Percentiles rank a stretch among this genome's conserved stretches.
Evolutionary conservation across 257 asterid species (phyloP).

Genomic region (Ballota nigra): DNA sequence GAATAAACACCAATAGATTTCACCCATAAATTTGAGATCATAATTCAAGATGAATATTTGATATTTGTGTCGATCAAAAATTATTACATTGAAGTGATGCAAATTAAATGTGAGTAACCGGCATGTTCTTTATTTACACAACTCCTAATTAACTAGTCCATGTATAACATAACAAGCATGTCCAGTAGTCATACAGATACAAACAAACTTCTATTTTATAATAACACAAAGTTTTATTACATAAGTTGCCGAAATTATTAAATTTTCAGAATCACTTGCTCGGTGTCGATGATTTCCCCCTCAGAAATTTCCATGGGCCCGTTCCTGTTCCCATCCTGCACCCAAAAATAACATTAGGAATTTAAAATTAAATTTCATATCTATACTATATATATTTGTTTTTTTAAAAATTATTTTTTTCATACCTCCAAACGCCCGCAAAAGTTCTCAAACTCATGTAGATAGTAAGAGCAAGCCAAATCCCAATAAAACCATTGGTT

Average conservation of each 20-base stretch:
- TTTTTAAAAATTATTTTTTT: too few relatives aligned
- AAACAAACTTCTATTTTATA: background rate
- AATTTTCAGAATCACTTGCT: background rate
- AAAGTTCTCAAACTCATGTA: constrained; percentile 76
- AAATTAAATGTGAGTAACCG: background rate
- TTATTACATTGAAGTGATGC: too few relatives aligned
- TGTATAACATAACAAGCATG: background rate
- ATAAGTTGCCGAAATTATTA: background rate
- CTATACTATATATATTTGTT: background rate
- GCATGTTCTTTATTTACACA: too few relatives aligned
- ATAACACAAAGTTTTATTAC: background rate
- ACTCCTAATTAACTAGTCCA: background rate
- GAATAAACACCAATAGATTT: too few relatives aligned
- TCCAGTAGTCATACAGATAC: too few relatives aligned
- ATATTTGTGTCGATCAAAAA: too few relatives aligned
- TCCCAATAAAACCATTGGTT: constrained; percentile 71
- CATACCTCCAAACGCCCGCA: constrained; percentile 90
- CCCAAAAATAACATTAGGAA: background rate
- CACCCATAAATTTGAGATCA: too few relatives aligned
- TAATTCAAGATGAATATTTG: too few relatives aligned
- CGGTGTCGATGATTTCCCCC: background rate
- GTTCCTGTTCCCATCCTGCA: background rate
- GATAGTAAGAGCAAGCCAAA: constrained; percentile 83
- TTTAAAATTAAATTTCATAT: too few relatives aligned
- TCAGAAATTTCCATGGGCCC: background rate